Conservation (phyloP, 2,329 filamentous ascomycete species). For the Sporothrix protearum region DNA sequence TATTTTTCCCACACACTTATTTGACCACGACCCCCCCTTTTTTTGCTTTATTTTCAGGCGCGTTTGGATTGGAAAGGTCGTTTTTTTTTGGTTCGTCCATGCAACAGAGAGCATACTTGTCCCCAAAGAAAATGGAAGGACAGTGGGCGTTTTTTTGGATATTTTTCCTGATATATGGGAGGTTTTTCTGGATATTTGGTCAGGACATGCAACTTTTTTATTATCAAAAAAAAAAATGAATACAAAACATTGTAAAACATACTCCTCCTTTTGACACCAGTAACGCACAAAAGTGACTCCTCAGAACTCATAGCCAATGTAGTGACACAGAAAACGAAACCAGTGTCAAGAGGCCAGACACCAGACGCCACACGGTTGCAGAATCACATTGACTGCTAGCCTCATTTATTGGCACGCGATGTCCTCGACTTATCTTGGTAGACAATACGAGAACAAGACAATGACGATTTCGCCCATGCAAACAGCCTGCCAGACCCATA, state of each 20-base stretch:
- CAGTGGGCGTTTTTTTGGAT: constrained; percentile 9
- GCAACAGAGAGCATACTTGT: neutral
- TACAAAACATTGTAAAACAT: constrained; percentile 11
- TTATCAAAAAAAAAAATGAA: neutral
- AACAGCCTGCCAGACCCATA: neutral
- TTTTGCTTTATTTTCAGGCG: neutral
- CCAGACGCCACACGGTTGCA: too few relatives aligned
- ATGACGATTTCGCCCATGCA: neutral
- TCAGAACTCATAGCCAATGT: neutral
- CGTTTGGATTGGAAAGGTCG: constrained; percentile 12
- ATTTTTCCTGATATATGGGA: neutral
- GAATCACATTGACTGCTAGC: neutral
- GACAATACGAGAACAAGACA: neutral
- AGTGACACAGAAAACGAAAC: neutral
- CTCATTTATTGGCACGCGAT: neutral
- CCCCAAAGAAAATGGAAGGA: neutral
- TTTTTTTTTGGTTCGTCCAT: neutral
- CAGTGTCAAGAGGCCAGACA: too few relatives aligned
- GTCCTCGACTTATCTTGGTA: neutral
- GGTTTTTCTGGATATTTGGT: neutral
- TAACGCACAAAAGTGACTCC: neutral
- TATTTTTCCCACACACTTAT: constrained; percentile 3
- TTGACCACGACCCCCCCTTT: neutral
- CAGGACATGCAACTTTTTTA: neutral
- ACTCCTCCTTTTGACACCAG: neutral